Conservation (phyloP, 2,329 filamentous ascomycete genomes). For the Phialocephala subalpina region DNA sequence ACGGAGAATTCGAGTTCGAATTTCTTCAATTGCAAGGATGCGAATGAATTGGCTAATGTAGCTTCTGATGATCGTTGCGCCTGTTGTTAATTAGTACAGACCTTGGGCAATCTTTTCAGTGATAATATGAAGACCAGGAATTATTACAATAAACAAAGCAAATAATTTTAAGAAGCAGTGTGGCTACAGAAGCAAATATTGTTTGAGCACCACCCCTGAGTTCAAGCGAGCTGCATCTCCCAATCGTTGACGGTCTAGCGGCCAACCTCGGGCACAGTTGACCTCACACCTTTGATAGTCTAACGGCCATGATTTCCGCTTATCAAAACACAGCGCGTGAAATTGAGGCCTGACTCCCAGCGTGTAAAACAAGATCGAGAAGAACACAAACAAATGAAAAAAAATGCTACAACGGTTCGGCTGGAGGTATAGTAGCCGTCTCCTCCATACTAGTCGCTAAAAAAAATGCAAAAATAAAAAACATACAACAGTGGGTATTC, state of each 20-base stretch:
- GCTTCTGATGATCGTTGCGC: slow-evolving; percentile 85
- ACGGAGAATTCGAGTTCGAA: slow-evolving; percentile 97
- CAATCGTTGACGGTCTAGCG: neutral
- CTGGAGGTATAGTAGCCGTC: too few species aligned
- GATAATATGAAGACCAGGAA: neutral
- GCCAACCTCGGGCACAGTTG: too few species aligned
- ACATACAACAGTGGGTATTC: slow-evolving; percentile 41
- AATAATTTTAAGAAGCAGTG: neutral
- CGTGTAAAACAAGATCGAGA: too few species aligned
- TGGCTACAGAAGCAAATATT: too few species aligned
- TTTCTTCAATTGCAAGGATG: slow-evolving; percentile 91
- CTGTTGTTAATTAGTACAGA: slow-evolving; percentile 45
- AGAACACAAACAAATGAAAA: too few species aligned
- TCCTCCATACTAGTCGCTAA: too few species aligned
- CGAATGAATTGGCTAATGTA: slow-evolving; percentile 90
- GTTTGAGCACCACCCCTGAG: too few species aligned
- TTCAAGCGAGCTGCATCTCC: too few species aligned
- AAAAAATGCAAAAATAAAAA: slow-evolving; percentile 26
- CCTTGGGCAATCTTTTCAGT: neutral
- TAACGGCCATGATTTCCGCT: slow-evolving; percentile 4
- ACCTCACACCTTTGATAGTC: neutral
- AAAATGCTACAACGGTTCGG: too few species aligned
- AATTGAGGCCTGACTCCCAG: neutral
- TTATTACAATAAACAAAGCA: too few species aligned
- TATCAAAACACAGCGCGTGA: neutral